Base-by-base conservation (phyloP, 192 early-diverging fungal genomes). In the Borealophlyctis nickersoniae region DNA sequence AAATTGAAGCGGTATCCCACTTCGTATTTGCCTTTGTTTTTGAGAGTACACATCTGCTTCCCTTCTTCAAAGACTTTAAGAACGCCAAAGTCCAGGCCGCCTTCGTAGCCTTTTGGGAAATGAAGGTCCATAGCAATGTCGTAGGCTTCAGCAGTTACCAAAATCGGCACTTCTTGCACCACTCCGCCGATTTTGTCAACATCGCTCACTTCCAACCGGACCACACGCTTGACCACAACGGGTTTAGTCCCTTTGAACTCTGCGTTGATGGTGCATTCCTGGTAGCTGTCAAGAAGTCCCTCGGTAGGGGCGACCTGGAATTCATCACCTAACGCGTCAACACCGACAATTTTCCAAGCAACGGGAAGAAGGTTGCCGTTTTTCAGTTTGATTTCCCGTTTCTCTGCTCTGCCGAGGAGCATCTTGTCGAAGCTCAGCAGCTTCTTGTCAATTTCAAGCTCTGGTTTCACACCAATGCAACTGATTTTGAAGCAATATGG, bases 61-160 rank as follows among this genome's bases (percentile, higher is more conserved):
- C 62, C 63, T 26, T 71, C 69, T 31, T 71, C 69, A 45, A 67
- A 66, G 33, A 86, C 83, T 50, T 80, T 84, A 19, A 86, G 54
- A 14, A 77, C 77, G 22, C 83, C 85, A 66, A 86, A 86, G 60
- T 86, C 85, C 4, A 86, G 61, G 11, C 77, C 77, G 9, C 80
- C 84, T 27, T 84, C 78, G 45, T 70, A 83, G 33, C 81, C 83
- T 70, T 85, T 86, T 35, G 82, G 80, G 50, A 86, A 84, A 50
- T 86, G 84, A 3, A 86, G 54, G 57, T 86, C 85, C 65, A 86
- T 72, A 1, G 83, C 72, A 52, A 86, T 77, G 60, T 86, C 85
- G 60, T 86, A 86, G 0, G 85, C 85, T 73, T 86, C 85, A 4
- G 82, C 81, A 0, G 81, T 83, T 4, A 86, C 70, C 7, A 84